Evolutionary conservation across 2,329 filamentous ascomycete species (phyloP).

Genomic region (Tolypocladium tundrense): DNA sequence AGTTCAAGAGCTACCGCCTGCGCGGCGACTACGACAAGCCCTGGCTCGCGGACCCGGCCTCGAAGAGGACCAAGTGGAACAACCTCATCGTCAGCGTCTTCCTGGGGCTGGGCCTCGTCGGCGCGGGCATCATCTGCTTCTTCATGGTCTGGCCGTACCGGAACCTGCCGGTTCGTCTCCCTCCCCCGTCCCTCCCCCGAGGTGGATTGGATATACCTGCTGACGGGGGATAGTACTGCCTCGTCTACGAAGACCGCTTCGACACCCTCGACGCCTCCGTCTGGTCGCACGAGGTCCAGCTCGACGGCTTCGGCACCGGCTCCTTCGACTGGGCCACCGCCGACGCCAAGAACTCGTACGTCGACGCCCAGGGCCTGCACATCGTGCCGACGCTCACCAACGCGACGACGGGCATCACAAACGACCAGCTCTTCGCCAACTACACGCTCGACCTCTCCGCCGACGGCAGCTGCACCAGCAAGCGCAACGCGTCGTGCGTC

Average conservation of each 20-base stretch:
- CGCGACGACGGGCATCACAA: conserved; percentile 26
- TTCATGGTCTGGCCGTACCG: conserved; percentile 16
- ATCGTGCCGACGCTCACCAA: conserved; percentile 43
- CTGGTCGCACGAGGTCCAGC: conserved; percentile 38
- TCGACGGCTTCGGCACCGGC: conserved; percentile 35
- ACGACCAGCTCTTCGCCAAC: conserved; percentile 25
- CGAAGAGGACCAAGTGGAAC: conserved; percentile 23
- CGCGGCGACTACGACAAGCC: conserved; percentile 25
- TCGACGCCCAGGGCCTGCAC: conserved; percentile 37
- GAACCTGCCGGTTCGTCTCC: conserved; percentile 6
- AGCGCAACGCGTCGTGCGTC: conserved; percentile 21
- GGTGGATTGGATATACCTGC: no score
- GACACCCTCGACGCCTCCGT: conserved; percentile 27
- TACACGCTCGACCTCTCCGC: conserved; percentile 34
- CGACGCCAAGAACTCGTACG: conserved; percentile 35
- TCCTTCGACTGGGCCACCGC: conserved; percentile 45
- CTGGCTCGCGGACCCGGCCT: conserved; percentile 23
- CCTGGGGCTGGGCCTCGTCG: conserved; percentile 20
- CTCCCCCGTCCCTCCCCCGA: no score
- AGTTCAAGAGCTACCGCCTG: conserved; percentile 24
- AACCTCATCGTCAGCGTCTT: conserved; percentile 21
- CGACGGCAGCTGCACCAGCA: conserved; percentile 30
- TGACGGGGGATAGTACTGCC: conserved; percentile 26
- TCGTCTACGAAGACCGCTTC: conserved; percentile 41
- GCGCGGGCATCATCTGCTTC: conserved; percentile 22